Evolutionary conservation across 345 rosid species (phyloP), one percentile per base, ranked within the genome.

Genomic region (Eucalyptus marginata): DNA sequence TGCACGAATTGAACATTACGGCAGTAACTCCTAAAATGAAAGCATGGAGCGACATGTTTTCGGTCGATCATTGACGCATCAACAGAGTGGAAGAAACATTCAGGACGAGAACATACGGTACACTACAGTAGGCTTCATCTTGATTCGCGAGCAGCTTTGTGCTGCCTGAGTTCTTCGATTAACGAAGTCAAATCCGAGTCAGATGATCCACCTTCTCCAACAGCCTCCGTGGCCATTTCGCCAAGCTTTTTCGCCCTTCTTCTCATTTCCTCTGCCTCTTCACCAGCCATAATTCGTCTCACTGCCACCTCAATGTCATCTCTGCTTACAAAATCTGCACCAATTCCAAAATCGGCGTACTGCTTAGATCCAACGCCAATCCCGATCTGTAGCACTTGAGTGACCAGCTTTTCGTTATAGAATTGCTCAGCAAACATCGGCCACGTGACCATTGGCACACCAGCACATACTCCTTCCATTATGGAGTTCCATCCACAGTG

Each of bases 201-300:
- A 52, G 91, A 93, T 10, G 94, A 92, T 14, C 93, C 93, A 7
- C 90, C 92, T 58, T 91, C 90, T 52, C 91, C 89, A 25, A 92
- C 88, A 8, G 92, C 92, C 52, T 56, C 79, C 79, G 20, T 90
- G 7, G 94, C 94, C 89, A 83, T 88, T 31, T 86, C 86, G 31
- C 88, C 88, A 8, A 92, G 52, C 54, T 25, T 46, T 44, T 33
- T 51, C n/a, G 90, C 87, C 62, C 44, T 64, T 47, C 13, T 44
- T 27, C 88, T 90, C 62, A 5, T 12, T 40, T 76, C 90, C 86
- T 81, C 91, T 86, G 56, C 89, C 56, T 31, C 86, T 29, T 80
- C 85, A 13, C 90, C 90, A 17, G 27, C 83, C 83, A 36, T 36
- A 36, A 18, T 11, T 71, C 13, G 46, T 40, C 83, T 71, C 46